phyloP scores from a whole-genome alignment of 2,329 filamentous ascomycete genomes.

The Aspergillus sp. region DNA sequence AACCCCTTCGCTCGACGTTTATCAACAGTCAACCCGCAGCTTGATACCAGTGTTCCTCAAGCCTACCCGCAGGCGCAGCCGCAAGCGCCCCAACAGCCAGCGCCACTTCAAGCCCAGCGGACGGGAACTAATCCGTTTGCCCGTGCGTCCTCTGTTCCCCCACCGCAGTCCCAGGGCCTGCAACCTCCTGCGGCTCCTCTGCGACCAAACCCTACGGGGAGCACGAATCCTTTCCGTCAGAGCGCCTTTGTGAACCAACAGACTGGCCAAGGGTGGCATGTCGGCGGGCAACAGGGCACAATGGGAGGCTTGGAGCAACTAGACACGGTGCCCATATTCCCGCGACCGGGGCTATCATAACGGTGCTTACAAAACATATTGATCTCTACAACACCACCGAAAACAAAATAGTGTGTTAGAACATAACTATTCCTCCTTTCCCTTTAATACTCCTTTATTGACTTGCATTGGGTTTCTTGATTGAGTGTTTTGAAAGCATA shows the following conservation, averaged over 20 bases:
- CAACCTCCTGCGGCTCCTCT: conserved; percentile 52
- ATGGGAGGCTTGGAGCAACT: conserved; percentile 75
- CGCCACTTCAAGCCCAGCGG: conserved; percentile 51
- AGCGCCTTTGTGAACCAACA: conserved; percentile 85
- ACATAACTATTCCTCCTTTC: background rate
- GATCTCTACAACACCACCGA: background rate
- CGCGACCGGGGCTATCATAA: conserved; percentile 63
- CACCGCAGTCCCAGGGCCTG: conserved; percentile 36
- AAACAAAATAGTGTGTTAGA: background rate
- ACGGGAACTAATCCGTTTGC: conserved; percentile 74
- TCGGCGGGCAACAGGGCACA: conserved; percentile 69
- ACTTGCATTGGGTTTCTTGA: conserved; percentile 6
- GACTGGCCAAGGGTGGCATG: conserved; percentile 87
- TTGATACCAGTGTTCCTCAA: conserved; percentile 24
- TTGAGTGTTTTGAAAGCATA: conserved; percentile 13
- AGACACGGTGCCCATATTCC: conserved; percentile 80
- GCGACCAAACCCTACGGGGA: conserved; percentile 77
- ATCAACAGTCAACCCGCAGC: conserved; percentile 37
- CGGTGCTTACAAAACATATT: background rate
- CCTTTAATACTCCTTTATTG: conserved; percentile 4
- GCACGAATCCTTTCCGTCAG: conserved; percentile 93
- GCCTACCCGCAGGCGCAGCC: conserved; percentile 28
- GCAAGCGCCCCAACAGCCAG: conserved; percentile 28
- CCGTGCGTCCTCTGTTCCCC: conserved; percentile 51
- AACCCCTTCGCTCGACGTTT: conserved; percentile 79